phyloP scores from a whole-genome alignment of 169 alveolate genomes.

The Cystoisospora suis region DNA sequence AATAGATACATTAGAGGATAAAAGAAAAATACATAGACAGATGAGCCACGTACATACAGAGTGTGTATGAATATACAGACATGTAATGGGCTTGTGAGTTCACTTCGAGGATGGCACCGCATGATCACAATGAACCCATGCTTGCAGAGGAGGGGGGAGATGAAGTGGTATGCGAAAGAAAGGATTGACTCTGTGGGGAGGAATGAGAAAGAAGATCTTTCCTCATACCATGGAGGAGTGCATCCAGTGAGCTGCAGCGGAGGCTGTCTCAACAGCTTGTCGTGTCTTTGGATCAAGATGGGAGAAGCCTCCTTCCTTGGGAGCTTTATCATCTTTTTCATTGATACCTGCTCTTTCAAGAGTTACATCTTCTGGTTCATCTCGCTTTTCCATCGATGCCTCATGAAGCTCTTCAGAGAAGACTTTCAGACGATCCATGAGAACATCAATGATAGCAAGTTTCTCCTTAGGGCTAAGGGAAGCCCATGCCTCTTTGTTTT shows the following conservation, averaged over 20 bases:
- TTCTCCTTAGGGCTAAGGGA: slow-evolving; percentile 9
- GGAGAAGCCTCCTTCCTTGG: neutral
- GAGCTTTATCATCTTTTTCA: neutral
- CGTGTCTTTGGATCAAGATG: neutral
- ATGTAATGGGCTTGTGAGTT: too few relatives aligned
- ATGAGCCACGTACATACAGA: too few relatives aligned
- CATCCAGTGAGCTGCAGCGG: slow-evolving; percentile 43
- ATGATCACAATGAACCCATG: too few relatives aligned
- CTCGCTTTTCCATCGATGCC: slow-evolving; percentile 42
- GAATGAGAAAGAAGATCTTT: neutral
- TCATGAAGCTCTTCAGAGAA: slow-evolving; percentile 29
- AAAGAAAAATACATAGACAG: too few relatives aligned
- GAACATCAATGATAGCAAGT: slow-evolving; percentile 19
- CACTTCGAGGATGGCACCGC: too few relatives aligned
- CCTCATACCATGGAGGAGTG: slow-evolving; percentile 45
- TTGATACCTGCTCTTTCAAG: neutral
- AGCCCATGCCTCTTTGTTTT: slow-evolving; percentile 51
- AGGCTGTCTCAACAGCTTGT: neutral
- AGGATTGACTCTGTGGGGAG: neutral
- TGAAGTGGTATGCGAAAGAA: too few relatives aligned
- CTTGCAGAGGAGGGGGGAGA: too few relatives aligned
- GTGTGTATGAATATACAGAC: too few relatives aligned
- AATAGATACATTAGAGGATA: too few relatives aligned
- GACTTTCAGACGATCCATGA: slow-evolving; percentile 39
- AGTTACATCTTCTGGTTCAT: neutral